Evolutionary conservation across 2,329 filamentous ascomycete genomes (phyloP), one percentile per base, ranked within the genome.

Genomic region (Fusarium piperis): DNA sequence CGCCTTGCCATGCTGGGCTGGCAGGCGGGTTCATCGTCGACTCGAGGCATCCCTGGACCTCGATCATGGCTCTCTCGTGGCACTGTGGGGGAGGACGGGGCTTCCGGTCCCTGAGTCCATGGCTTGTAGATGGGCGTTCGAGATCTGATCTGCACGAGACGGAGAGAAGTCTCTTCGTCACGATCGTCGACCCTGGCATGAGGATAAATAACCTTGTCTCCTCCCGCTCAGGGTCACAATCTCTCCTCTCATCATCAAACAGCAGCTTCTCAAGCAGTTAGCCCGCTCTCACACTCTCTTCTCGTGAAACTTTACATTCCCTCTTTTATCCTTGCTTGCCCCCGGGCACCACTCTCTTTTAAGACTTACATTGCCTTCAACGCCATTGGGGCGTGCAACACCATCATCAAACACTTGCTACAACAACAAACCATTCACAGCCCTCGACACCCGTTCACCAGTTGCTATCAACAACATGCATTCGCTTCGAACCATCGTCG

Each of bases 401-500:
- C 51, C 33, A 36, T 41, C 33, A 36, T 41, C 55, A 48, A 48
- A 58, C 59, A 57, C 33, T 57, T 35, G 51, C 41, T 64, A 63
- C 36, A 66, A 59, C 53, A 44, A 57, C 46, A 65, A 44, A 55
- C 18, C 53, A 64, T 36, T 53, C 64, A 64, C 67, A 70, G 57
- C 59, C 67, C n/a, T 70, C 65, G 30, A 48, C 33, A 55, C 62
- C 57, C 67, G 18, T 61, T 72, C 66, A 44, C 67, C 63, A 65
- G 39, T 53, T 64, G 67, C 69, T 23, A 58, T 62, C 52, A 53
- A 59, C 53, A 65, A 33, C 53, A 73, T 75, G 69, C 63, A 68
- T 69, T 75, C 75, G 26, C 64, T 77, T 61, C 67, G 65, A 60
- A 64, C 69, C 65, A 18, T 82, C 59, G 78, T 79, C 64, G 81